phyloP scores from a whole-genome alignment of 352 stramenopile genomes.

The Phytophthora vignae region DNA sequence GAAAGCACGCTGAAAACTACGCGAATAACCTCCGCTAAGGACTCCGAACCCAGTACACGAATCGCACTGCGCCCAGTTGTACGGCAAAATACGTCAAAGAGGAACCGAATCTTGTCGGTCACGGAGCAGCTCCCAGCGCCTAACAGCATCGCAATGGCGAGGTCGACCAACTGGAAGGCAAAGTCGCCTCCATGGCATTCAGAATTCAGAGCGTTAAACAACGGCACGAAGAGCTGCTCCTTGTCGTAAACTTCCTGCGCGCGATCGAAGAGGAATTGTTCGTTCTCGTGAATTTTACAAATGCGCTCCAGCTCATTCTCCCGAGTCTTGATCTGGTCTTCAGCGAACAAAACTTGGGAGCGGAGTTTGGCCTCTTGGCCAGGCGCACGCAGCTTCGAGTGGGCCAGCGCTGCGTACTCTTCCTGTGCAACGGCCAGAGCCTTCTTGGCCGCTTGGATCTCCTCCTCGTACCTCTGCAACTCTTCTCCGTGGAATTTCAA shows the following conservation, averaged over 20 bases:
- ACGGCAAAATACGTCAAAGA: slow-evolving; percentile 75
- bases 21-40: slow-evolving; percentile 58
- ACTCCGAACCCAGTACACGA: slow-evolving; percentile 47
- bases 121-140: slow-evolving; percentile 55
- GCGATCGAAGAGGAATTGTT: slow-evolving; percentile 77
- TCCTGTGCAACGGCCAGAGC: slow-evolving; percentile 61
- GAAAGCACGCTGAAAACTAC: slow-evolving; percentile 61
- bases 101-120: slow-evolving; percentile 71
- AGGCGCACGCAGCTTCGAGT: slow-evolving; percentile 51
- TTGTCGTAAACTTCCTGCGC: slow-evolving; percentile 61
- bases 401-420: slow-evolving; percentile 72
- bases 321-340: slow-evolving; percentile 72
- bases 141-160: slow-evolving; percentile 62
- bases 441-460: slow-evolving; percentile 60
- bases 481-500: slow-evolving; percentile 74
- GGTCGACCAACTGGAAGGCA: slow-evolving; percentile 46
- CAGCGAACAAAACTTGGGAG: slow-evolving; percentile 74
- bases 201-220: slow-evolving; percentile 56
- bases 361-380: slow-evolving; percentile 64
- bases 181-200: slow-evolving; percentile 8
- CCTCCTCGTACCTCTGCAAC: slow-evolving; percentile 49
- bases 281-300: slow-evolving; percentile 64
- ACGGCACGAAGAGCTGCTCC: slow-evolving; percentile 73
- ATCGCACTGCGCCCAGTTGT: slow-evolving; percentile 37
- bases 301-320: slow-evolving; percentile 68